Percentiles rank a stretch among this genome's conserved stretches.
Evolutionary conservation across 495 filamentous ascomycete species (phyloP).

Genomic region (Elaphomyces granulatus): DNA sequence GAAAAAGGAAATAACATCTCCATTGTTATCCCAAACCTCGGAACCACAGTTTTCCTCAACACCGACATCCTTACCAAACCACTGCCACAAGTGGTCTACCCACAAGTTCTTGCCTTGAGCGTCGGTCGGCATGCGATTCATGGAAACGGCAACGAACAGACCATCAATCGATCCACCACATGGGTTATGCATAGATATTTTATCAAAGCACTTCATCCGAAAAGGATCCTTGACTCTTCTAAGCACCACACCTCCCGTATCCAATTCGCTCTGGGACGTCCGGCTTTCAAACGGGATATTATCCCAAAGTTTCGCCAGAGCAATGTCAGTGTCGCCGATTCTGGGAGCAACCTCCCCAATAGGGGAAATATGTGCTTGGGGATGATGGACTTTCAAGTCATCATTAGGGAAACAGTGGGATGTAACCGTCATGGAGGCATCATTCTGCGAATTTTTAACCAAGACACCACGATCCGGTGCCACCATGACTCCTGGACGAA

Average conservation of each 20-base stretch:
- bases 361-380: neutral
- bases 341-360: slow-evolving; percentile 5
- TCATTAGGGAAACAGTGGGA: slow-evolving; percentile 2
- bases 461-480: neutral
- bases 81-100: neutral
- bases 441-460: slow-evolving; percentile 2
- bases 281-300: slow-evolving; percentile 4
- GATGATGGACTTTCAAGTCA: slow-evolving; percentile 5
- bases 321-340: slow-evolving; percentile 6
- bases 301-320: slow-evolving; percentile 3
- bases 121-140: neutral
- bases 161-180: neutral
- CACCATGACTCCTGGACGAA: neutral
- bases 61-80: slow-evolving; percentile 1
- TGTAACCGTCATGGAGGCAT: slow-evolving; percentile 3
- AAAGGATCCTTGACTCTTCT: neutral
- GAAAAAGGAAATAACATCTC: slow-evolving; percentile 2
- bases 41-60: neutral
- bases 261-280: neutral
- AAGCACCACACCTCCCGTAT: neutral
- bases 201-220: neutral
- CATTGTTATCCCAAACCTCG: slow-evolving; percentile 2
- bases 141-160: neutral
- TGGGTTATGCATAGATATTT: neutral
- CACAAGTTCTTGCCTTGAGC: neutral